Evolutionary conservation across 2,329 filamentous ascomycete species (phyloP), one percentile per base, ranked within the genome.

Genomic region (Zopfia rhizophila): DNA sequence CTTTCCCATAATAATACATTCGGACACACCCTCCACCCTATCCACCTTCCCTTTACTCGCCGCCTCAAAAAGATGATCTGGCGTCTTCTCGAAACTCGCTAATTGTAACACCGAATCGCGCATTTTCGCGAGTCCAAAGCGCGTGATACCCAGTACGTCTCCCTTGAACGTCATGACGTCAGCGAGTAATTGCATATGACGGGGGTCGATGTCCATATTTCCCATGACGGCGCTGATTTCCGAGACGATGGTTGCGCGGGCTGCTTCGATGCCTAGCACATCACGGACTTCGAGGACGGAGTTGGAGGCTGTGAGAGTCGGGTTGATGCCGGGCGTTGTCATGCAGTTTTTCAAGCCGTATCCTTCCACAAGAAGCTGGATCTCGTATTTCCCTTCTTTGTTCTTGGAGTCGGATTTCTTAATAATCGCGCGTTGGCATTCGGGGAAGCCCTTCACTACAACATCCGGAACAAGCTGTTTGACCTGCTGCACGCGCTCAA

Each of bases 151-250:
- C 13, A 97, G 82, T 0, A 99, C 90, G 60, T 97, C 93, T 38
- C 94, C 94, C 77, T 97, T 97, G 81, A 93, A 97, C 1, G 94
- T 97, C 94, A 99, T 99, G 41, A 97, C 92, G 65, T 99, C 94
- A 8, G 94, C 93, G 2, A 99, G 84, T 13, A 99, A 82, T 70
- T 97, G 89, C 91, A 99, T 97, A 76, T 99, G 94, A 44, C 94
- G 89, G 31, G 92, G 93, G 73, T 99, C 94, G 63, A 99, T 97
- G 72, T 85, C 86, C 91, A 99, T 97, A 69, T 88, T 86, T 24
- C 84, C 84, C 92, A 97, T 99, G 66, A 97, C 94, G 39, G 82
- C 81, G 40, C 81, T 82, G 63, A 99, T 97, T 76, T 99, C 94
- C 32, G 83, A 78, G 37, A 94, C 89, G 65, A 99, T 97, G 5